Base-by-base conservation (phyloP, 805 yeast genomes). In the Dipodascus albidus region DNA sequence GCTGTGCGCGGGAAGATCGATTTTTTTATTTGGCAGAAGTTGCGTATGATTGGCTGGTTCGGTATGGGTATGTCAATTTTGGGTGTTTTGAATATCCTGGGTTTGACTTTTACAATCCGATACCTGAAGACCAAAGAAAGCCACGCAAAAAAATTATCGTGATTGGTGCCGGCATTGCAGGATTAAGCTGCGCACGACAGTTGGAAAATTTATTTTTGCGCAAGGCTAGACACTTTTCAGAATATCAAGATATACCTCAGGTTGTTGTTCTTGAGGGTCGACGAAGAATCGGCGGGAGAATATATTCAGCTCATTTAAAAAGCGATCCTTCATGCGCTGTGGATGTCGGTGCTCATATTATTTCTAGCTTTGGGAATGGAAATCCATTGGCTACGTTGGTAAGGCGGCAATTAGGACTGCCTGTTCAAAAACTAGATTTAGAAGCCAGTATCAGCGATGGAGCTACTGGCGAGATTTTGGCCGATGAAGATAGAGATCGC, bases 81-180 rank as follows among this genome's bases (percentile, higher is more conserved):
- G 76, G 76, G 3, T 71, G 73, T 54, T 54, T 65, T 15, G 67
- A 66, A 41, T 57, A 63, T 24, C 63, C 64, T 14, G 52, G 51
- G 49, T 51, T 57, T 22, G 58, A 55, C 11, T 52, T 58, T 15
- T 53, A 48, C 31, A 55, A 55, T 47, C 60, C 61, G 19, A 55
- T 54, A 49, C 65, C 57, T 8, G 62, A 58, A 14, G 60, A 60
- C 35, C 56, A 52, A 23, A 63, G 65, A 52, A 58, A 62, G 52
- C 72, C 71, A 1, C 58, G 74, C 11, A 64, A 66, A 44, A 66
- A 72, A 2, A 80, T 93, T 52, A 77, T 89, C 41, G 80, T 91
- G 47, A 83, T 88, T 62, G 99, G 99, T 60, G 96, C 98, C 3
- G 99, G 99, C 50, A 83, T 96, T 54, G 96, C 99, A 23, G 99